Percentiles rank a stretch among this genome's conserved stretches.
phyloP scores from a whole-genome alignment of 257 asterid species.

The Hygrophila difformis region DNA sequence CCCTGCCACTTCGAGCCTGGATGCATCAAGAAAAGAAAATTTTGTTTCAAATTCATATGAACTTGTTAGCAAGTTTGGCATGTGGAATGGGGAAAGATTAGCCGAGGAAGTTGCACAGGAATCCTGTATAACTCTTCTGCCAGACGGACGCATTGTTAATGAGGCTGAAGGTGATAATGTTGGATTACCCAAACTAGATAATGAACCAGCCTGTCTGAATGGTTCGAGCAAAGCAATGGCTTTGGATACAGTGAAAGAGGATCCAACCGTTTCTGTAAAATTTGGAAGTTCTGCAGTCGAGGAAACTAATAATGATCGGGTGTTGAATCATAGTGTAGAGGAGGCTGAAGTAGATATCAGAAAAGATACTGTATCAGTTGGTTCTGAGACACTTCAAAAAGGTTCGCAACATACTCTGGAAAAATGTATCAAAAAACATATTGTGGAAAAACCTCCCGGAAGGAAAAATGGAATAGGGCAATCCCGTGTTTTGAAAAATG shows the following conservation, averaged over 20 bases:
- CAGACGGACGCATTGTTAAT: constrained; percentile 9
- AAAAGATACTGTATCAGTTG: constrained; percentile 21
- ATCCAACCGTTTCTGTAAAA: constrained; percentile 18
- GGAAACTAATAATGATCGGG: constrained; percentile 30
- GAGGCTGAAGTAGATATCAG: constrained; percentile 18
- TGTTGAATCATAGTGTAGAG: constrained; percentile 15
- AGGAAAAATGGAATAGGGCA: constrained; percentile 24
- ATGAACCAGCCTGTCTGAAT: constrained; percentile 4
- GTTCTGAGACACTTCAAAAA: constrained; percentile 22
- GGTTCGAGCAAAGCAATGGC: constrained; percentile 1
- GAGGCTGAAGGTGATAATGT: constrained; percentile 19
- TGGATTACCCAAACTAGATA: constrained; percentile 16
- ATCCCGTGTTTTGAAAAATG: constrained; percentile 24
- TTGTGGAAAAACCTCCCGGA: constrained; percentile 25
- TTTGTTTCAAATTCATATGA: constrained; percentile 13
- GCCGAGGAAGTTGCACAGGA: constrained; percentile 25
- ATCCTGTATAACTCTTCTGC: constrained; percentile 12
- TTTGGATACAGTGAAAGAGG: constrained; percentile 20
- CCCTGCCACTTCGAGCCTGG: constrained; percentile 20
- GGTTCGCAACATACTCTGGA: constrained; percentile 12
- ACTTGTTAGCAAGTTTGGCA: constrained; percentile 11
- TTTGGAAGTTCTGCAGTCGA: constrained; percentile 15
- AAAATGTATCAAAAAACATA: constrained; percentile 18
- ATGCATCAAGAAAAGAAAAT: constrained; percentile 22
- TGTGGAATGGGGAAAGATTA: constrained; percentile 20